Evolutionary conservation across 129 eudicot genomes (phyloP).

Genomic region (Flaveria ramosissima): DNA sequence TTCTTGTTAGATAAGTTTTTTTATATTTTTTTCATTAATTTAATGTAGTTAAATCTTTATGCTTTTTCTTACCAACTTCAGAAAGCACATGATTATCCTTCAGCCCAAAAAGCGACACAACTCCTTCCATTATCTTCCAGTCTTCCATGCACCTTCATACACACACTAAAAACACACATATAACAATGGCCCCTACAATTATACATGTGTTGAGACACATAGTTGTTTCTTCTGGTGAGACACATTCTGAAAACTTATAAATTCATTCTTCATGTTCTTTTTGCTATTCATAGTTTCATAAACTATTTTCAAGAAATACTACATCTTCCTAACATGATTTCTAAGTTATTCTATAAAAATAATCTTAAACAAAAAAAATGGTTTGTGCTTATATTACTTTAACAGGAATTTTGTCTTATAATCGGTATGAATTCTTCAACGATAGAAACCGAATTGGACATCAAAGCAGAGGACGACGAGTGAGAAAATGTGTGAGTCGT

Average conservation of each 20-base stretch:
- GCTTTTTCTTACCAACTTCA: slow-evolving; percentile 25
- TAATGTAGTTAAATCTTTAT: slow-evolving; percentile 20
- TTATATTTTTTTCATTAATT: too few species aligned
- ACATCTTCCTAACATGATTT: neutral
- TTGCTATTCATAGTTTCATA: slow-evolving; percentile 31
- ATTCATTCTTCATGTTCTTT: slow-evolving; percentile 34
- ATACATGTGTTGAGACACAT: neutral
- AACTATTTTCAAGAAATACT: neutral
- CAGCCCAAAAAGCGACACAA: slow-evolving; percentile 41
- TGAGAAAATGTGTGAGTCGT: too few species aligned
- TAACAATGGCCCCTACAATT: slow-evolving; percentile 32
- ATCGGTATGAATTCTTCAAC: too few species aligned
- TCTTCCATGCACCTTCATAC: slow-evolving; percentile 39
- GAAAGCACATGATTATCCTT: slow-evolving; percentile 38
- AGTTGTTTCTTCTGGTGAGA: slow-evolving; percentile 15
- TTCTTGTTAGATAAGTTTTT: too few species aligned
- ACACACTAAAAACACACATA: slow-evolving; percentile 9
- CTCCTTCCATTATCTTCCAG: slow-evolving; percentile 50
- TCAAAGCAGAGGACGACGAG: too few species aligned
- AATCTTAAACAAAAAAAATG: too few species aligned
- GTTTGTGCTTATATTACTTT: too few species aligned
- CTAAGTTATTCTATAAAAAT: neutral
- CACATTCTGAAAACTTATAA: slow-evolving; percentile 25
- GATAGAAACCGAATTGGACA: too few species aligned
- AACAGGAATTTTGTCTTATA: too few species aligned